These are phyloP conservation scores for Wakefieldia striispora DNA, from an alignment of 768 basidiomycete genomes.

Conservation along the genomic window DNA sequence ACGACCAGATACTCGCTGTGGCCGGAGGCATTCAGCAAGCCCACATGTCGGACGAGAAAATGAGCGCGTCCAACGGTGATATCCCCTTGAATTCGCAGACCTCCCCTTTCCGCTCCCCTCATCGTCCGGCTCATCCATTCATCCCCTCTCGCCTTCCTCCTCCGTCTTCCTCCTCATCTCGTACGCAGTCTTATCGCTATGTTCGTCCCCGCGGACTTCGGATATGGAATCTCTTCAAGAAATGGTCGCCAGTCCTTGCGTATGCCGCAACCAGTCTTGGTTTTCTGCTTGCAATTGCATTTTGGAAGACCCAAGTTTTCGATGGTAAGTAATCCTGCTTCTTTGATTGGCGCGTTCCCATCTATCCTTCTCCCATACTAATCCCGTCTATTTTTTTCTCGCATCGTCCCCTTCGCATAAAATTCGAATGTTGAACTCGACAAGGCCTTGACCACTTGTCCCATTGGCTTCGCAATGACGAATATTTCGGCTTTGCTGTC, in stretches of 20 bases:
- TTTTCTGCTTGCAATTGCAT: conserved; percentile 77
- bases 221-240: conserved; percentile 58
- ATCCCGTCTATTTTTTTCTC: background rate
- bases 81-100: conserved; percentile 16
- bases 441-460: conserved; percentile 82
- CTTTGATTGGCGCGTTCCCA: background rate
- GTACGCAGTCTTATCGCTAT: conserved; percentile 30
- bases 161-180: conserved; percentile 12
- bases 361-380: background rate
- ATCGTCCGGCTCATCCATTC: conserved; percentile 19
- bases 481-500: conserved; percentile 70
- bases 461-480: conserved; percentile 70
- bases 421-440: background rate
- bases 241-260: conserved; percentile 75
- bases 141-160: conserved; percentile 19
- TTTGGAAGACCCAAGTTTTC: conserved; percentile 83
- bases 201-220: conserved; percentile 49
- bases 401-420: background rate
- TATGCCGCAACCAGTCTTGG: conserved; percentile 77
- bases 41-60: conserved; percentile 27
- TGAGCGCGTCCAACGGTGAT: conserved; percentile 12
- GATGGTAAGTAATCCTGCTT: conserved; percentile 49
- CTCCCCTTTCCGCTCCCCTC: conserved; percentile 13
- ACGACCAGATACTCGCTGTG: background rate
- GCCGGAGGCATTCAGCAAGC: background rate